Evolutionary conservation across 768 basidiomycete species (phyloP).

Genomic region (Xerocomellus dryophilus): DNA sequence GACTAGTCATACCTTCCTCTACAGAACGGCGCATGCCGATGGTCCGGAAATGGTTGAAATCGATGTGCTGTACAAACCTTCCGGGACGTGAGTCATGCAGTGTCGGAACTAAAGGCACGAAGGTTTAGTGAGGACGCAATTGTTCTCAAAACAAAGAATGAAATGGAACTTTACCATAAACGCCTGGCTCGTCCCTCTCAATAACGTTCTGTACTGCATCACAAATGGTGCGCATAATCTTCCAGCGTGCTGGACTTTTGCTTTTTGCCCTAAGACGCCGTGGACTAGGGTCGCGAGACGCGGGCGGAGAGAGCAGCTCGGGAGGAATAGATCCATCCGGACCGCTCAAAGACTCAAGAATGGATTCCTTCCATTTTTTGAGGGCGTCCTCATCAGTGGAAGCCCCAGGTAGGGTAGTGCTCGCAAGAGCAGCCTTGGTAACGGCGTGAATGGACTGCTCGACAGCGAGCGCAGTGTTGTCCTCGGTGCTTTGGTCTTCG

Average conservation of each 20-base stretch:
- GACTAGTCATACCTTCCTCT: constrained; percentile 82
- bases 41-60: constrained; percentile 96
- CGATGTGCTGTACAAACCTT: constrained; percentile 79
- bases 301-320: constrained; percentile 74
- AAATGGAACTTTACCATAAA: constrained; percentile 56
- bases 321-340: constrained; percentile 71
- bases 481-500: constrained; percentile 46
- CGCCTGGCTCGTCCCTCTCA: constrained; percentile 57
- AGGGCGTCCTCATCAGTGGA: constrained; percentile 41
- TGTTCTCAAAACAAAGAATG: not conserved
- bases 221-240: constrained; percentile 73
- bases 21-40: constrained; percentile 93
- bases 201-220: constrained; percentile 74
- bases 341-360: constrained; percentile 53
- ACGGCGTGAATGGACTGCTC: constrained; percentile 66
- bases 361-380: constrained; percentile 54
- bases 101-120: constrained; percentile 51
- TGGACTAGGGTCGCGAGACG: constrained; percentile 82
- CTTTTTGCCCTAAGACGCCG: constrained; percentile 72
- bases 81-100: constrained; percentile 71
- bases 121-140: constrained; percentile 1
- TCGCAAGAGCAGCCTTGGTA: constrained; percentile 57
- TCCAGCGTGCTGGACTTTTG: constrained; percentile 81
- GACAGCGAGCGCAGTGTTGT: constrained; percentile 62
- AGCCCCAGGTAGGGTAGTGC: constrained; percentile 35